phyloP scores from a whole-genome alignment of 1,284 basidiomycete genomes.

The Ganoderma leucocontextum region DNA sequence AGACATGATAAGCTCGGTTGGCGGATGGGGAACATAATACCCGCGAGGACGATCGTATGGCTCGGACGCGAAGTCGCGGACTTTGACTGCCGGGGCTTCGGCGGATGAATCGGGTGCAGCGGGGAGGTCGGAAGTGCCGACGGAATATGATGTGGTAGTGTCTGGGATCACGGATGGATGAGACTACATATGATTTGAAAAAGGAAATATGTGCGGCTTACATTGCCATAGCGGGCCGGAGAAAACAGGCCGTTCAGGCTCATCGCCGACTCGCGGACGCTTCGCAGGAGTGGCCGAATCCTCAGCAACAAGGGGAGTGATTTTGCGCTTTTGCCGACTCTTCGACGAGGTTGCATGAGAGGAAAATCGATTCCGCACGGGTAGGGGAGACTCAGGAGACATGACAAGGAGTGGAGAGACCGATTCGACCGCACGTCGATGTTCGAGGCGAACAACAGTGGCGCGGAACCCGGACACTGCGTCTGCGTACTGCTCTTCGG shows the following conservation, averaged over 20 bases:
- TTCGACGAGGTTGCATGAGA: not conserved
- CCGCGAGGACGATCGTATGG: constrained; percentile 35
- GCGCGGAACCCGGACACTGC: constrained; percentile 19
- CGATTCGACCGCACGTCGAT: not conserved
- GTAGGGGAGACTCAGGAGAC: constrained; percentile 8
- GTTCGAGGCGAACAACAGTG: not conserved
- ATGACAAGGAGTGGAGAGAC: not conserved
- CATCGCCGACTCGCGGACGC: constrained; percentile 13
- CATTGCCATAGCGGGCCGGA: constrained; percentile 17
- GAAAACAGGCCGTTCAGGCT: not conserved
- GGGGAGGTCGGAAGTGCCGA: constrained; percentile 20
- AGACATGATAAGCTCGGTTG: constrained; percentile 31
- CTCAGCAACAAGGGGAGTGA: not conserved
- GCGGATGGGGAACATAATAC: constrained; percentile 38
- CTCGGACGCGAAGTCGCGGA: constrained; percentile 39
- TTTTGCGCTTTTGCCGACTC: constrained; percentile 20
- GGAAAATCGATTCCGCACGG: constrained; percentile 1
- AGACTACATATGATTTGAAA: not conserved
- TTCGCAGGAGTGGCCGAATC: constrained; percentile 7
- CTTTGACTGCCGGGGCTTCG: constrained; percentile 29
- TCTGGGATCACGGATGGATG: constrained; percentile 3
- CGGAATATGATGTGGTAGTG: constrained; percentile 17
- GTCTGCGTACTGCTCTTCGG: constrained; percentile 36
- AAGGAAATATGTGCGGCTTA: constrained; percentile 1
- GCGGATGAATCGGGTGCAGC: constrained; percentile 8